Base-by-base conservation (phyloP, 495 filamentous ascomycete genomes). In the Neurospora sublineolata region DNA sequence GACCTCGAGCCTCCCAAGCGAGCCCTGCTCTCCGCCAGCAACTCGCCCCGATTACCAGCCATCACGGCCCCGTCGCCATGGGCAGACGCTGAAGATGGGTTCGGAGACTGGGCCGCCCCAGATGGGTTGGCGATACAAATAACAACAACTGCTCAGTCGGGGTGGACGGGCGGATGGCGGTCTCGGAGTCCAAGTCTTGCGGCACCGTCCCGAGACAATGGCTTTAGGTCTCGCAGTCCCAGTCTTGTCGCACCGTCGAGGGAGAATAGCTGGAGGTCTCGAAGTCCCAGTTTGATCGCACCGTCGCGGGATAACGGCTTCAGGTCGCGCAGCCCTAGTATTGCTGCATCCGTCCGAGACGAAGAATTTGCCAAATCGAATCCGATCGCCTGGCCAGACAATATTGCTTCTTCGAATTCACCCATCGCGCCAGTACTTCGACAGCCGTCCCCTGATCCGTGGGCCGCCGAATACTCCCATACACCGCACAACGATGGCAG, bases 401-500 rank as follows among this genome's bases (percentile, higher is more conserved):
- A 74, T 71, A 76, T 83, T 72, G 76, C 83, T 42, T 74, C 76
- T 40, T 41, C 79, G 1, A 77, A 77, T 40, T 72, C 73, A 1
- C 27, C 73, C 9, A 76, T 70, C 38, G 73, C 74, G 30, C 80
- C 79, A 14, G 41, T 77, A n/a, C 70, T 81, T 23, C 84, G 83
- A 74, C 80, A 83, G 27, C 80, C 80, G n/a, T 86, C 85, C 5
- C 83, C 83, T n/a, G 85, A 87, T 77, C 85, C 85, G 3, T 87
- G 85, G 85, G 78, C 80, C 3, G 23, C 76, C 39, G 82, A 81
- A 39, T 72, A 78, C n/a, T 78, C 76, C 5, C 72, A 64, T 16
- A 69, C 67, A 37, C 70, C 71, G 8, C 71, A 70, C 12, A 70
- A 44, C 40, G 73, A 76, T n/a, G 72, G 64, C 2, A n/a, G 23